Base-by-base conservation (phyloP, 2,329 filamentous ascomycete species). In the Chrysoporthe deuterocubensis region DNA sequence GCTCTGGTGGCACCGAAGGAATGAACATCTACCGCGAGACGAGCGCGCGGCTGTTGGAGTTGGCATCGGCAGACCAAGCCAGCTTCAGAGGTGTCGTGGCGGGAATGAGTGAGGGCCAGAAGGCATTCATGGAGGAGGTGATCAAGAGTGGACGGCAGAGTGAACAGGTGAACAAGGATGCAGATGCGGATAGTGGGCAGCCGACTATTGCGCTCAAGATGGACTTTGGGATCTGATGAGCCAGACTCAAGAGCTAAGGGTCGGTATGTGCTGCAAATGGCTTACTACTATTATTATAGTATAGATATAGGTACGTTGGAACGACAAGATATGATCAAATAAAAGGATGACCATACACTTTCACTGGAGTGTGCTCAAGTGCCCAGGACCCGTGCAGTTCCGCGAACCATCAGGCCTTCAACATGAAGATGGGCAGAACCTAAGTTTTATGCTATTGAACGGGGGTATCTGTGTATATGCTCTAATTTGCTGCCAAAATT, bases 131-230 rank as follows among this genome's bases (percentile, higher is more conserved):
- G 81, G 95, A 97, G 79, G 89, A 90, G 71, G 90, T 97, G 18
- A 87, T 97, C 69, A 87, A 89, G 77, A 87, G 85, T 34, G 90
- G 90, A 63, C 81, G 87, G 73, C 81, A 85, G 72, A 77, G 75
- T 58, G 78, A 78, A 66, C 75, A 76, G 73, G 75, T 78, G 71
- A 80, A 77, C 74, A 81, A 82, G 73, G 78, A 76, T 65, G 74
- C 69, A 2, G 75, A 79, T 56, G 79, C 79, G 62, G 83, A 81
- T 68, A 81, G 83, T 67, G 85, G 81, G 40, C 88, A 88, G 78
- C 96, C 96, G 14, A 96, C 84, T 71, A 99, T 99, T 84, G 93
- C 93, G 65, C 80, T 99, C 76, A 96, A 96, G 85, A 96, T 98
- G 92, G 86, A 97, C 78, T 98, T 99, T 85, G 88, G 88, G 5